Percentiles rank a stretch among this genome's conserved stretches.
phyloP scores from a whole-genome alignment of 257 asterid species.

The Nicotiana attenuata region DNA sequence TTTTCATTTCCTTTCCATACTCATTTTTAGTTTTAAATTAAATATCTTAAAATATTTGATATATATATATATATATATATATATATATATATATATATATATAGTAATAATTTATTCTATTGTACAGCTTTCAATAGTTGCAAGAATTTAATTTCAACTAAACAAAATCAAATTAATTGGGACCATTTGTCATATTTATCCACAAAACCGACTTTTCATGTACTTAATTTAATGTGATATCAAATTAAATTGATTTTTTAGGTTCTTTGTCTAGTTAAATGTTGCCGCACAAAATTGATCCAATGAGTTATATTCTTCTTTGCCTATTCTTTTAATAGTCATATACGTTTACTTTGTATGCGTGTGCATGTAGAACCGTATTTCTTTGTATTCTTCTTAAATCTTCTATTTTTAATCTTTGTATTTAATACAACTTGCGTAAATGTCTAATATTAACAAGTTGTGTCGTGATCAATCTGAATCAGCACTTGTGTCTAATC shows the following conservation, averaged over 20 bases:
- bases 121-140: not conserved
- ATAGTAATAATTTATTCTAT: not conserved
- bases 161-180: not conserved
- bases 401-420: not conserved
- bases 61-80: too few species aligned
- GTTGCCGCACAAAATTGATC: not conserved
- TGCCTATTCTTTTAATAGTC: not conserved
- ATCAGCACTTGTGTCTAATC: not conserved
- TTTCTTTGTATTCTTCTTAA: too few species aligned
- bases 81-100: not conserved
- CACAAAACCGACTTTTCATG: not conserved
- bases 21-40: not conserved
- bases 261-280: not conserved
- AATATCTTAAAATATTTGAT: too few species aligned
- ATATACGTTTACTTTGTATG: not conserved
- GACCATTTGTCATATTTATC: not conserved
- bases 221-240: not conserved
- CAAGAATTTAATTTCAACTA: not conserved
- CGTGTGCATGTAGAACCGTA: too few species aligned
- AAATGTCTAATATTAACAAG: not conserved
- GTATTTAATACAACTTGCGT: not conserved
- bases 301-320: not conserved
- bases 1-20: too few species aligned
- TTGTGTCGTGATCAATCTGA: not conserved
- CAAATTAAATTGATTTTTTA: not conserved